A percentile compares a stretch with the other conserved stretches of the same genome.
Conservation (phyloP, 352 stramenopile species). For the Thalassiosira delicatula region DNA sequence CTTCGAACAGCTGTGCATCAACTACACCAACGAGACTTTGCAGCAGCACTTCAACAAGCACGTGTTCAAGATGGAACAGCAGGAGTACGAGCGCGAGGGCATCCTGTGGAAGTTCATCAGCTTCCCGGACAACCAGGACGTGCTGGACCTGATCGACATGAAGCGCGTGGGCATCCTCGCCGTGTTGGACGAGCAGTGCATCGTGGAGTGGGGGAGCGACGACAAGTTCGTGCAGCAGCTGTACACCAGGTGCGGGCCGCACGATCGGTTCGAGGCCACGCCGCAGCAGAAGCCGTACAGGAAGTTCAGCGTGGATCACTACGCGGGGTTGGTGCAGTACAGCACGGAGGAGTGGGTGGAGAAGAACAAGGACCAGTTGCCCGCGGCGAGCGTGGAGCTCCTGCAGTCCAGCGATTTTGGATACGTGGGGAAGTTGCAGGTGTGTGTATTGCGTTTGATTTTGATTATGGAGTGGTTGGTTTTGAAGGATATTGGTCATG, state of each 20-base stretch:
- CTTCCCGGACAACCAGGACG: constrained; percentile 87
- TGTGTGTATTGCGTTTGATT: neutral
- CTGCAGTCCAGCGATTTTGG: constrained; percentile 31
- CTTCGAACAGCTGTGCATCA: constrained; percentile 94
- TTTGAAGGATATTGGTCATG: neutral
- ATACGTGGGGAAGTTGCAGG: constrained; percentile 12
- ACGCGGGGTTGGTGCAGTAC: constrained; percentile 93
- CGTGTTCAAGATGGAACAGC: constrained; percentile 85
- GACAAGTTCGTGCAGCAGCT: constrained; percentile 76
- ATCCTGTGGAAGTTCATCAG: constrained; percentile 80
- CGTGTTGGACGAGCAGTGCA: constrained; percentile 84
- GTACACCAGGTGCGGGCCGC: constrained; percentile 49
- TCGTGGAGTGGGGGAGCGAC: constrained; percentile 76
- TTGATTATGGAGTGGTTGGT: neutral
- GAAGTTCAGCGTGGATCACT: constrained; percentile 86
- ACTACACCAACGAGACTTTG: constrained; percentile 89
- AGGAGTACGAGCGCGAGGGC: constrained; percentile 84
- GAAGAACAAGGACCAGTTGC: constrained; percentile 93
- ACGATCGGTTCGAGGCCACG: constrained; percentile 63
- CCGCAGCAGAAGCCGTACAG: constrained; percentile 31
- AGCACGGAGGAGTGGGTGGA: constrained; percentile 92
- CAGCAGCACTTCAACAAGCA: constrained; percentile 88
- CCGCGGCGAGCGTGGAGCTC: constrained; percentile 33
- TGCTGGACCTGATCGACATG: constrained; percentile 85
- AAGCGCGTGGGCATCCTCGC: constrained; percentile 74